A percentile compares a stretch with the other conserved stretches of the same genome.
These are phyloP conservation scores for Fusarium sarcochroum DNA, from an alignment of 2,329 filamentous ascomycete genomes.

Conservation along the genomic window DNA sequence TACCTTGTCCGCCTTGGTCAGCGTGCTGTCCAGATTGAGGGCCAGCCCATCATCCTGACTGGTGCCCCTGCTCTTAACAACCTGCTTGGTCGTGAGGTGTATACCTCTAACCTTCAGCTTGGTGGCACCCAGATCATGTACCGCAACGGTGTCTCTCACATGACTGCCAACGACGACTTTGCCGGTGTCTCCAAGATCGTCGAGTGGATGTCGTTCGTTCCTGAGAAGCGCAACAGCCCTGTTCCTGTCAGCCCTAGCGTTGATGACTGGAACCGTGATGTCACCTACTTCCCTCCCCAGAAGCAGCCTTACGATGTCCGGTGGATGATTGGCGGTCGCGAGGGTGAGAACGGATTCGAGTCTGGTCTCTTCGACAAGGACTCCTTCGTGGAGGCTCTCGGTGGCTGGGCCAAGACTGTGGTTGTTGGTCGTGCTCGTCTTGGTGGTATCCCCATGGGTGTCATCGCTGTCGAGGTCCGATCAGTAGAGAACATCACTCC, in stretches of 20 bases:
- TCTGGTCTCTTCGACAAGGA: constrained; percentile 95
- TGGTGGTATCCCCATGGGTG: constrained; percentile 97
- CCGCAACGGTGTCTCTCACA: constrained; percentile 99
- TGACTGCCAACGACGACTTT: constrained; percentile 98
- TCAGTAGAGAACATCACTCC: constrained; percentile 97
- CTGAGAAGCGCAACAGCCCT: constrained; percentile 92
- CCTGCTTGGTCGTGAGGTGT: constrained; percentile 96
- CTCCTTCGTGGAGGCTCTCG: constrained; percentile 96
- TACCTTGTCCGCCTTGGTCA: constrained; percentile 98
- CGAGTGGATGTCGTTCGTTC: constrained; percentile 97
- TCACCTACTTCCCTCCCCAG: constrained; percentile 84
- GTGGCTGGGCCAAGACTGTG: constrained; percentile 96
- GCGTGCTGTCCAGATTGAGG: constrained; percentile 98
- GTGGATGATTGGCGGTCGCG: constrained; percentile 90
- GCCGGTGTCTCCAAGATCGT: constrained; percentile 98
- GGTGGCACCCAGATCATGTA: constrained; percentile 99
- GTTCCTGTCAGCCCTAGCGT: constrained; percentile 90
- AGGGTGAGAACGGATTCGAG: constrained; percentile 83
- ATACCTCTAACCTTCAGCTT: constrained; percentile 98
- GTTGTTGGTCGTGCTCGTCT: constrained; percentile 97
- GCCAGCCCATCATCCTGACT: constrained; percentile 98
- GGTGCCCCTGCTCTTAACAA: constrained; percentile 99
- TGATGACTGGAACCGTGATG: constrained; percentile 93
- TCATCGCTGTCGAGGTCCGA: constrained; percentile 96
- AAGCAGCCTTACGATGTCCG: constrained; percentile 93